Conservation (phyloP, 108 stramenopile species). For the Cyclotella sp. region DNA sequence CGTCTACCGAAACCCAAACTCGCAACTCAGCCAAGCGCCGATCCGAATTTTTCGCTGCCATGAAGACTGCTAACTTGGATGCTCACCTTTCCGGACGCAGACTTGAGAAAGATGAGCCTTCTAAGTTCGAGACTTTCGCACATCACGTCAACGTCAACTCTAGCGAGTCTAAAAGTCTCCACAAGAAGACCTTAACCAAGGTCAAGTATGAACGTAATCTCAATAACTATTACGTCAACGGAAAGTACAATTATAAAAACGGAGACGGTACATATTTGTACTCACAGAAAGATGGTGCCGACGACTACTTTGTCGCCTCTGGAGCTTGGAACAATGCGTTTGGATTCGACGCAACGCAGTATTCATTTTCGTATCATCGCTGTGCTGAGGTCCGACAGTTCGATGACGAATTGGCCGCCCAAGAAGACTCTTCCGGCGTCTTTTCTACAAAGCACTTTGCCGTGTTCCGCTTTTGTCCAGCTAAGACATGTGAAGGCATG, state of each 20-base stretch:
- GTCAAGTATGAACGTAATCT: conserved; percentile 16
- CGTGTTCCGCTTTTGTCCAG: too few species aligned
- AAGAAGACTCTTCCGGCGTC: conserved; percentile 54
- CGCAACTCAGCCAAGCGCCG: conserved; percentile 3
- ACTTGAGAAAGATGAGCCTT: neutral
- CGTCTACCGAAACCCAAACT: neutral
- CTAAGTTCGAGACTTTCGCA: conserved; percentile 20
- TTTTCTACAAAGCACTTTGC: conserved; percentile 77
- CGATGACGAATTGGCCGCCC: conserved; percentile 52
- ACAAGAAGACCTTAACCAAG: conserved; percentile 25
- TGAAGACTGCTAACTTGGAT: conserved; percentile 14
- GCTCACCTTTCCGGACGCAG: neutral
- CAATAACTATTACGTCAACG: conserved; percentile 1
- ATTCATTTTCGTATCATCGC: conserved; percentile 79
- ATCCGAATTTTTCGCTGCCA: conserved; percentile 1
- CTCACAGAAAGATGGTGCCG: conserved; percentile 21
- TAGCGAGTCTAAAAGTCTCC: neutral
- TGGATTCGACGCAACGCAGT: conserved; percentile 67
- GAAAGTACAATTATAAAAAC: conserved; percentile 24
- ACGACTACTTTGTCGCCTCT: conserved; percentile 28
- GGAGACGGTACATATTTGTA: neutral
- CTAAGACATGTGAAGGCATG: conserved; percentile 54
- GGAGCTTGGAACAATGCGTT: conserved; percentile 36
- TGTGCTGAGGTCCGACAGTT: conserved; percentile 60
- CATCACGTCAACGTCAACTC: conserved; percentile 22